These are phyloP conservation scores for Platanus orientalis DNA, from an alignment of 164 flowering plant species.

Conservation along the genomic window DNA sequence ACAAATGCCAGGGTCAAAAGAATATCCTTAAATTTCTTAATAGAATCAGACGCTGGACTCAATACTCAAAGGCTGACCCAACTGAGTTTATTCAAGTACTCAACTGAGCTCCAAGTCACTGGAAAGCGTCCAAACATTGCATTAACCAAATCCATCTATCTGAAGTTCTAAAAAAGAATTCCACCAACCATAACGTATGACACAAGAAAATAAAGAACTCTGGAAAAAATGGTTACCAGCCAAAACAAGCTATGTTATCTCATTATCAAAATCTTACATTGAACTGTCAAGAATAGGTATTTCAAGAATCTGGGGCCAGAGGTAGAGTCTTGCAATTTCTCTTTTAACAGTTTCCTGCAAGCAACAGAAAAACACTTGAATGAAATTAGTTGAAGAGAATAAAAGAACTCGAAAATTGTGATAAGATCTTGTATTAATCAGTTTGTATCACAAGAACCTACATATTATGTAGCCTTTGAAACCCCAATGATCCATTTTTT, in stretches of 20 bases:
- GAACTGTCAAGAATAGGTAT: slow-evolving; percentile 75
- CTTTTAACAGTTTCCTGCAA: slow-evolving; percentile 62
- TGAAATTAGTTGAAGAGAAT: background rate
- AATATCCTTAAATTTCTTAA: no score
- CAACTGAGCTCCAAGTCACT: no score
- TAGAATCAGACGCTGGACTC: no score
- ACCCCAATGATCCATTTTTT: background rate
- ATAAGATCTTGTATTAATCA: background rate
- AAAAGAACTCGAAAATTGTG: background rate
- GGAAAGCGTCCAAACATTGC: no score
- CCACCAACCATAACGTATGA: no score
- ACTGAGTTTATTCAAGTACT: no score
- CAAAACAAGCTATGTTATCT: background rate
- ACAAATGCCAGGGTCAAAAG: no score
- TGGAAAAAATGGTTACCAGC: background rate
- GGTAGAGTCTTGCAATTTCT: slow-evolving; percentile 65
- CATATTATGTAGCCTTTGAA: background rate
- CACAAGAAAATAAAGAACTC: background rate
- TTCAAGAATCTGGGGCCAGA: slow-evolving; percentile 79
- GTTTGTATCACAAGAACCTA: background rate
- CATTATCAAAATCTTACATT: slow-evolving; percentile 39
- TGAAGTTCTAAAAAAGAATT: no score
- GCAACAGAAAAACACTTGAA: background rate
- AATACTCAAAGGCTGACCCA: no score
- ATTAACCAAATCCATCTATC: no score